phyloP scores from a whole-genome alignment of 2,329 filamentous ascomycete species.

The Calonectria pteridis region DNA sequence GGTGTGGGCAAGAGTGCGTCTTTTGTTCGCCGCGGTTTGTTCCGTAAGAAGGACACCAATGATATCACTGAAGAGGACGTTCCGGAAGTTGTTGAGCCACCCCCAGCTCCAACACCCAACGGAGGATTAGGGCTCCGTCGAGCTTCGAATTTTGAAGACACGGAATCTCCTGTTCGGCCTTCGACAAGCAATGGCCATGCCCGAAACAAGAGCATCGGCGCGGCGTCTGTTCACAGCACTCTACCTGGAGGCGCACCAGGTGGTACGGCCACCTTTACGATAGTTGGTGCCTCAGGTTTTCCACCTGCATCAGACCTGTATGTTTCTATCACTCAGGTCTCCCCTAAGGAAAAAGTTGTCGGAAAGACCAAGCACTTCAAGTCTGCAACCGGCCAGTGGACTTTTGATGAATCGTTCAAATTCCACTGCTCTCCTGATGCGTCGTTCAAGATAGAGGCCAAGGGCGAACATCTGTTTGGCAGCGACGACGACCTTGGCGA shows the following conservation, averaged over 20 bases:
- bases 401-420: slow-evolving; percentile 85
- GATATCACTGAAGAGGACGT: slow-evolving; percentile 63
- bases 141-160: slow-evolving; percentile 54
- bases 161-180: slow-evolving; percentile 39
- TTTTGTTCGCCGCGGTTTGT: slow-evolving; percentile 89
- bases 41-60: slow-evolving; percentile 76
- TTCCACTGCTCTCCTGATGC: slow-evolving; percentile 83
- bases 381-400: slow-evolving; percentile 72
- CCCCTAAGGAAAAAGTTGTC: slow-evolving; percentile 80
- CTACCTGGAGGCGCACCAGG: slow-evolving; percentile 71
- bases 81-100: slow-evolving; percentile 56
- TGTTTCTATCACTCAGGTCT: slow-evolving; percentile 76
- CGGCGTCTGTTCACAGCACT: slow-evolving; percentile 75
- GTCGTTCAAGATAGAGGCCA: slow-evolving; percentile 87
- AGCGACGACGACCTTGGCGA: slow-evolving; percentile 89
- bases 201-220: slow-evolving; percentile 71
- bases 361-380: slow-evolving; percentile 96
- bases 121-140: slow-evolving; percentile 58
- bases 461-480: slow-evolving; percentile 87
- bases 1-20: slow-evolving; percentile 90
- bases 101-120: slow-evolving; percentile 49
- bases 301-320: slow-evolving; percentile 83
- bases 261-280: slow-evolving; percentile 83
- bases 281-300: slow-evolving; percentile 84
- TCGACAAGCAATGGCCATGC: slow-evolving; percentile 54